Evolutionary conservation across 202 grass and related monocot genomes (phyloP).

Genomic region (Brachypodium distachyon): DNA sequence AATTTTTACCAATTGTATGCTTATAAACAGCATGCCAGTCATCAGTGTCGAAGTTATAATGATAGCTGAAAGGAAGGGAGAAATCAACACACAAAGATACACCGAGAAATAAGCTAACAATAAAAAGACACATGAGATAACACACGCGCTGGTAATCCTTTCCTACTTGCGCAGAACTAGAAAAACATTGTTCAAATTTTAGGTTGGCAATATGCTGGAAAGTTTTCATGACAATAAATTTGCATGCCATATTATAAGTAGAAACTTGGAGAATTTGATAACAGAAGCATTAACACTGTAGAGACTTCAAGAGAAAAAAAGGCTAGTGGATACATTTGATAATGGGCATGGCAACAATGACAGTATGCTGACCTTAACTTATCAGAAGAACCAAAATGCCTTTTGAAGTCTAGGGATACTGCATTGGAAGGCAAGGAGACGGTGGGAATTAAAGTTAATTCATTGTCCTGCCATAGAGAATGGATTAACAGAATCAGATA

Average conservation of each 20-base stretch:
- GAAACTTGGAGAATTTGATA: constrained; percentile 7
- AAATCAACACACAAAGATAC: constrained; percentile 6
- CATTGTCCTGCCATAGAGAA: constrained; percentile 60
- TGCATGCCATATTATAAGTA: background rate
- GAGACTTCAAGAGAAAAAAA: background rate
- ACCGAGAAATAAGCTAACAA: background rate
- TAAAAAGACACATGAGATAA: background rate
- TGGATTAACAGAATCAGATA: background rate
- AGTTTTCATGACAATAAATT: background rate
- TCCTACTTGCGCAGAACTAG: background rate
- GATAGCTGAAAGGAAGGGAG: constrained; percentile 47
- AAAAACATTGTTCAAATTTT: background rate
- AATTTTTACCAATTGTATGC: constrained; percentile 58
- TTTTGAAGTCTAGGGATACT: constrained; percentile 64
- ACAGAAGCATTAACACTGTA: background rate
- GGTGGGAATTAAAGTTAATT: constrained; percentile 72
- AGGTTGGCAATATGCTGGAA: background rate
- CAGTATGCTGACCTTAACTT: constrained; percentile 71
- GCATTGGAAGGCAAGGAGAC: constrained; percentile 69
- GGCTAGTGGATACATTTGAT: background rate
- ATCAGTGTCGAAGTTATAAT: constrained; percentile 54
- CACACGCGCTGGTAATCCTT: background rate
- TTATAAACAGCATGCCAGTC: constrained; percentile 88
- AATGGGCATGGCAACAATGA: background rate
- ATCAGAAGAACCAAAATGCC: constrained; percentile 68